Evolutionary conservation across 305 asterid genomes (phyloP), one percentile per base, ranked within the genome.

Genomic region (Fraxinus paxiana): DNA sequence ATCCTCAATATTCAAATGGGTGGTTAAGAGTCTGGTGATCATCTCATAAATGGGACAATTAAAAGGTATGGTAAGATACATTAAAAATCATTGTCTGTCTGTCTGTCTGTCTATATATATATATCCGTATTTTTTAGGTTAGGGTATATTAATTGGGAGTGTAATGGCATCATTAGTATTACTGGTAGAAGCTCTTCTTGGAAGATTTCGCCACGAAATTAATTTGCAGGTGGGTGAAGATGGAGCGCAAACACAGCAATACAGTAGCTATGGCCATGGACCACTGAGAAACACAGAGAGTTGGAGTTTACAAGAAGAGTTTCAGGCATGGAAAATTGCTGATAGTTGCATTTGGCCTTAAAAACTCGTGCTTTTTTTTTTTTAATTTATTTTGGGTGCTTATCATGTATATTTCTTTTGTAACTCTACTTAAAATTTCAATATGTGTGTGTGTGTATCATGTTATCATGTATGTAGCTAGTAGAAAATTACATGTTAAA

Each of bases 151-250:
- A 28, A 28, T 28, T 26, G 71, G 28, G 13, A 63, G n/a, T 26
- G 34, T 10, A 65, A 84, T 84, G 87, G 85, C 85, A 38, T 82
- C 87, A 8, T 33, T 84, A 33, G 38, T 84, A 77, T 80, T 84
- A 51, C 70, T 84, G 72, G 10, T 82, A 13, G 83, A 78, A 82
- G 82, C 79, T 4, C 77, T 84, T 37, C 33, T 79, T 33, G 59
- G 37, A 46, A 65, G 43, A 73, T 15, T 41, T 31, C 13, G 51
- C 76, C 10, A 15, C 10, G 46, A 63, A 38, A 20, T 35, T 30
- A 63, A 61, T 73, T 73, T 43, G 65, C 77, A n/a, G 51, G 15
- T 17, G 15, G 13, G n/a, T 8, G 76, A 41, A 13, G 69, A 79
- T 24, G 51, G 12, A 26, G 33, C 4, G 0, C 46, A 22, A 6